These are phyloP conservation scores for Cystobasidium onofrii DNA, from an alignment of 768 basidiomycete genomes.

Conservation along the genomic window DNA sequence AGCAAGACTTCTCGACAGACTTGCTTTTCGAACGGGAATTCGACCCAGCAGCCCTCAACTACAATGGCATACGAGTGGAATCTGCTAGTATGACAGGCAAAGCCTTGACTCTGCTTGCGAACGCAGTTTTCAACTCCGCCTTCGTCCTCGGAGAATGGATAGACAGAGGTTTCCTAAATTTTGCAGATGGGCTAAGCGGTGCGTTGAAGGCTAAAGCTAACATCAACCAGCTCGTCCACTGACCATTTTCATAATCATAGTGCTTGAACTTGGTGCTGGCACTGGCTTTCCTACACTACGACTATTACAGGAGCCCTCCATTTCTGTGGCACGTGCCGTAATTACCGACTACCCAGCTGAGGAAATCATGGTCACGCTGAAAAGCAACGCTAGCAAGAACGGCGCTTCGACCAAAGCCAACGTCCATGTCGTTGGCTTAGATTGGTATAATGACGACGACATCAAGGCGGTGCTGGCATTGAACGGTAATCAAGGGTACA, in stretches of 20 bases:
- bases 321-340: background rate
- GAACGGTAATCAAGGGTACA: background rate
- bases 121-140: conserved; percentile 30
- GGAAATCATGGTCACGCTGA: conserved; percentile 26
- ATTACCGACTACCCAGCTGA: conserved; percentile 26
- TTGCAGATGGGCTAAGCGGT: background rate
- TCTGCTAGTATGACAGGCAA: conserved; percentile 14
- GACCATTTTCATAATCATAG: background rate
- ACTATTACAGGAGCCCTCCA: conserved; percentile 8
- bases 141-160: conserved; percentile 27
- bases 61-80: background rate
- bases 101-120: conserved; percentile 21
- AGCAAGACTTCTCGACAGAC: background rate
- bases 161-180: conserved; percentile 21
- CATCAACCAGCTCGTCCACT: background rate
- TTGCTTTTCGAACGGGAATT: conserved; percentile 22
- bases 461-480: conserved; percentile 14
- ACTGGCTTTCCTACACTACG: conserved; percentile 19
- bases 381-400: background rate
- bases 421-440: conserved; percentile 1
- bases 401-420: background rate
- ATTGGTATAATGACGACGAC: conserved; percentile 9
- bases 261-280: conserved; percentile 28
- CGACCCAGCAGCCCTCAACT: background rate
- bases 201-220: background rate